A percentile compares a stretch with the other conserved stretches of the same genome.
Evolutionary conservation across 768 basidiomycete genomes (phyloP).

Genomic region (Agaricus sinodeliciosus): DNA sequence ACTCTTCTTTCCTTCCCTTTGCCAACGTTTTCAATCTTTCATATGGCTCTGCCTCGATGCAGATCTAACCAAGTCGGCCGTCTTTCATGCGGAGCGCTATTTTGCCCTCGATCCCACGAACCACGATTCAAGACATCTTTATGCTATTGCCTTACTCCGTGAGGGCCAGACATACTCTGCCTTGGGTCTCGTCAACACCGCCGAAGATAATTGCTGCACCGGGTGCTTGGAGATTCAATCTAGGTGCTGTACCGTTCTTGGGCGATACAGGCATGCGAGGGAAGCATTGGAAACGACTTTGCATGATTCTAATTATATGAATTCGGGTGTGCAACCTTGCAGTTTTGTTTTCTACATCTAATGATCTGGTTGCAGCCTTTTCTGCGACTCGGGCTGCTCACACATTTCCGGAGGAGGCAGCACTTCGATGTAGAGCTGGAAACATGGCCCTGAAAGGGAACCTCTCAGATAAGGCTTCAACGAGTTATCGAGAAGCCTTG

Average conservation of each 20-base stretch:
- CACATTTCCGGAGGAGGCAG: conserved; percentile 65
- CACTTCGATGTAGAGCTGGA: conserved; percentile 72
- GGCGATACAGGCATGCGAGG: conserved; percentile 71
- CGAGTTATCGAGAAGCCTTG: conserved; percentile 68
- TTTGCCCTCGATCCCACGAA: conserved; percentile 60
- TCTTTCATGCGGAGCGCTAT: conserved; percentile 87
- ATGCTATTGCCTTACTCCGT: conserved; percentile 69
- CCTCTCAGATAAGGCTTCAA: conserved; percentile 63
- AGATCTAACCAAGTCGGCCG: conserved; percentile 70
- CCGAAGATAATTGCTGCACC: conserved; percentile 54
- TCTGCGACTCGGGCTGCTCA: conserved; percentile 46
- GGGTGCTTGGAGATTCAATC: conserved; percentile 79
- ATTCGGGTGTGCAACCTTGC: conserved; percentile 43
- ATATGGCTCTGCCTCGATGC: conserved; percentile 84
- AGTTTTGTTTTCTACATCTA: conserved; percentile 7
- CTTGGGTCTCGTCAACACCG: conserved; percentile 57
- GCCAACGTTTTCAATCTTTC: conserved; percentile 63
- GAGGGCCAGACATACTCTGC: conserved; percentile 73
- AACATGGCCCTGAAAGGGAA: conserved; percentile 74
- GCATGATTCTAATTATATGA: conserved; percentile 42
- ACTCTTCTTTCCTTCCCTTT: conserved; percentile 48
- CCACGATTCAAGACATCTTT: conserved; percentile 82
- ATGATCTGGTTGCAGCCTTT: conserved; percentile 36
- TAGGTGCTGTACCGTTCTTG: conserved; percentile 64
- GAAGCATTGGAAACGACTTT: conserved; percentile 63